Evolutionary conservation across 768 basidiomycete species (phyloP).

Genomic region (Russula sp.): DNA sequence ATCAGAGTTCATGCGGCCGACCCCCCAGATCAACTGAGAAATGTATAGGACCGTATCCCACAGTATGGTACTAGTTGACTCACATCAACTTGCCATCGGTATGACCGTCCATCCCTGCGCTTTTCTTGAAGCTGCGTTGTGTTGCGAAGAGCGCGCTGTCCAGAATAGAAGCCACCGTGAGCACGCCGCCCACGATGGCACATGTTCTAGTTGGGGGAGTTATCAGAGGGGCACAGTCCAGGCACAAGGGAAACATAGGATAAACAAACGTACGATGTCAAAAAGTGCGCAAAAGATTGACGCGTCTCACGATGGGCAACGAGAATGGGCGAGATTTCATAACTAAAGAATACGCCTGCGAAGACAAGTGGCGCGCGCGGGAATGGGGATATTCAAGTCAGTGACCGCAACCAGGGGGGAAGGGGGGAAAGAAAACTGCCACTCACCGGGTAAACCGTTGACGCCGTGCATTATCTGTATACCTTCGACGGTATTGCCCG

Average conservation of each 20-base stretch:
- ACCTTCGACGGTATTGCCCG: conserved; percentile 58
- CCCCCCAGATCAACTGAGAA: conserved; percentile 5
- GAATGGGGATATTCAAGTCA: neutral
- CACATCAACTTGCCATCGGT: conserved; percentile 31
- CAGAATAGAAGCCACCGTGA: conserved; percentile 88
- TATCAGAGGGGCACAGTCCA: conserved; percentile 4
- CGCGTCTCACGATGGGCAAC: conserved; percentile 88
- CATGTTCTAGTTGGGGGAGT: conserved; percentile 63
- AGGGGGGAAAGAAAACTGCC: neutral
- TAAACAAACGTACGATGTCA: conserved; percentile 75
- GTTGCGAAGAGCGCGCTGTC: conserved; percentile 88
- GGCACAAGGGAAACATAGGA: conserved; percentile 10
- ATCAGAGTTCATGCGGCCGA: conserved; percentile 6
- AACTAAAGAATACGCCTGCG: conserved; percentile 81
- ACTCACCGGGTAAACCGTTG: conserved; percentile 63
- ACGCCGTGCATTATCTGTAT: conserved; percentile 73
- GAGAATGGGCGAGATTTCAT: conserved; percentile 95
- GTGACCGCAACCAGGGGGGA: neutral
- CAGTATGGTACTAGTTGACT: neutral
- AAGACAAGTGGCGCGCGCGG: neutral
- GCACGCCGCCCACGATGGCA: conserved; percentile 95
- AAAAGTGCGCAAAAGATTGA: conserved; percentile 96
- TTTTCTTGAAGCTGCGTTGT: conserved; percentile 68
- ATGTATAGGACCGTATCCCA: conserved; percentile 1
- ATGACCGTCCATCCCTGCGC: conserved; percentile 32